Conservation (phyloP, 208 protist species). For the Trichomonas gallinae region DNA sequence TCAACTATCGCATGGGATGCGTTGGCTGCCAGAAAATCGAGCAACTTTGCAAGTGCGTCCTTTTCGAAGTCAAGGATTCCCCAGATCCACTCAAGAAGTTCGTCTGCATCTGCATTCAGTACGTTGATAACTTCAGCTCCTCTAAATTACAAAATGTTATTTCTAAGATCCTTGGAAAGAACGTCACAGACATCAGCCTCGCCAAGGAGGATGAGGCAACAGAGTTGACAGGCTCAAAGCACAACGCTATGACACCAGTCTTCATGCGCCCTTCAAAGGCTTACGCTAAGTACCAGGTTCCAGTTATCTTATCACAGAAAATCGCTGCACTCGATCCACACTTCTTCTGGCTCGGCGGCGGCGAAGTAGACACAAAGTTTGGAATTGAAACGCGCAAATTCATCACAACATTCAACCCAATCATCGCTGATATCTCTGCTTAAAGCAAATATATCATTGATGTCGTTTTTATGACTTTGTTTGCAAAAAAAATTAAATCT, state of each 20-base stretch:
- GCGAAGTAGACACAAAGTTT: neutral
- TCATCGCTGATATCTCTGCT: neutral
- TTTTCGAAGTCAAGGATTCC: neutral
- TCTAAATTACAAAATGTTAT: neutral
- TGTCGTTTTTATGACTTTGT: no score
- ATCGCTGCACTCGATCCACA: neutral
- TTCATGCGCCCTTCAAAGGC: neutral
- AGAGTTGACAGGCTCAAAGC: neutral
- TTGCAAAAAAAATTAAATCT: no score
- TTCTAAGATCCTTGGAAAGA: neutral
- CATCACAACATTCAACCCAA: neutral
- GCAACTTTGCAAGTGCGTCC: neutral
- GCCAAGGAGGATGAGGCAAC: neutral
- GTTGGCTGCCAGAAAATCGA: neutral
- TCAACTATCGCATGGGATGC: neutral
- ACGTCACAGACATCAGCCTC: neutral
- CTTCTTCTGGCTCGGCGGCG: neutral
- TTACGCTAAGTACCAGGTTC: neutral
- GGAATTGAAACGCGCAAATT: neutral
- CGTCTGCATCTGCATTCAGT: neutral
- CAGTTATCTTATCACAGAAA: neutral
- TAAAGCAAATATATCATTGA: no score
- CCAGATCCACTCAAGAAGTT: neutral
- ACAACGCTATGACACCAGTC: conserved; percentile 15
- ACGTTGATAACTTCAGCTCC: neutral